Evolutionary conservation across 495 filamentous ascomycete genomes (phyloP).

Genomic region (Delitschia confertaspora): DNA sequence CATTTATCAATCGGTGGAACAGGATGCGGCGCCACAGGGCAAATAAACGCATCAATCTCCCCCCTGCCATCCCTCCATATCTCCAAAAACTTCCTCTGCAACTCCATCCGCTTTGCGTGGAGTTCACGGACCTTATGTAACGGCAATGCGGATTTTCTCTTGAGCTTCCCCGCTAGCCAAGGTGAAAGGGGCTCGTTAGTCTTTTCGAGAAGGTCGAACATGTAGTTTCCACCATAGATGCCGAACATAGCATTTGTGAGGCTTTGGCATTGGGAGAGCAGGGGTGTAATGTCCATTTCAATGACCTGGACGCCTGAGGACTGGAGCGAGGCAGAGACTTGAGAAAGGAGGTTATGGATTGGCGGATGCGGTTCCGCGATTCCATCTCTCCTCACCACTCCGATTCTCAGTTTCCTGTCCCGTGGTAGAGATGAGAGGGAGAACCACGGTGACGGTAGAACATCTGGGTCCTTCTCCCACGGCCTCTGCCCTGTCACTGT

Average conservation of each 20-base stretch:
- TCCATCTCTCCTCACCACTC: slow-evolving; percentile 50
- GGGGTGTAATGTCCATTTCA: slow-evolving; percentile 43
- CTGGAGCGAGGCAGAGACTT: slow-evolving; percentile 40
- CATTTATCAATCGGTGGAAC: slow-evolving; percentile 55
- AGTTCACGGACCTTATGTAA: slow-evolving; percentile 42
- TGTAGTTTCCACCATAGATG: slow-evolving; percentile 45
- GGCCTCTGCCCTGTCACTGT: slow-evolving; percentile 27
- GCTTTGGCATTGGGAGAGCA: slow-evolving; percentile 44
- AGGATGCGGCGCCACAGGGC: slow-evolving; percentile 39
- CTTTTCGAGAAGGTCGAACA: slow-evolving; percentile 47
- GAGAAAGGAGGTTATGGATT: slow-evolving; percentile 44
- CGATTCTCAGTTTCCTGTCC: slow-evolving; percentile 40
- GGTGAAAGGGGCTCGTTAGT: slow-evolving; percentile 50
- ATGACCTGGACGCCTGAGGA: slow-evolving; percentile 42
- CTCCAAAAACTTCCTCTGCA: slow-evolving; percentile 48
- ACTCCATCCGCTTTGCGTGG: slow-evolving; percentile 41
- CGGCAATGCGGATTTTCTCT: slow-evolving; percentile 36
- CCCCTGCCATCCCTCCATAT: slow-evolving; percentile 43
- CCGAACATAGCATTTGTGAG: slow-evolving; percentile 50
- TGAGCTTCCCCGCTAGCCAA: slow-evolving; percentile 46
- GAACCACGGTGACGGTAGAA: slow-evolving; percentile 30
- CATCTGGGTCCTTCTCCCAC: slow-evolving; percentile 32
- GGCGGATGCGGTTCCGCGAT: slow-evolving; percentile 52
- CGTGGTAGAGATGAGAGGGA: slow-evolving; percentile 1
- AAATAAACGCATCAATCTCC: slow-evolving; percentile 35